Conservation (phyloP, 2,329 filamentous ascomycete genomes). For the Paracoccidioides lutzii region DNA sequence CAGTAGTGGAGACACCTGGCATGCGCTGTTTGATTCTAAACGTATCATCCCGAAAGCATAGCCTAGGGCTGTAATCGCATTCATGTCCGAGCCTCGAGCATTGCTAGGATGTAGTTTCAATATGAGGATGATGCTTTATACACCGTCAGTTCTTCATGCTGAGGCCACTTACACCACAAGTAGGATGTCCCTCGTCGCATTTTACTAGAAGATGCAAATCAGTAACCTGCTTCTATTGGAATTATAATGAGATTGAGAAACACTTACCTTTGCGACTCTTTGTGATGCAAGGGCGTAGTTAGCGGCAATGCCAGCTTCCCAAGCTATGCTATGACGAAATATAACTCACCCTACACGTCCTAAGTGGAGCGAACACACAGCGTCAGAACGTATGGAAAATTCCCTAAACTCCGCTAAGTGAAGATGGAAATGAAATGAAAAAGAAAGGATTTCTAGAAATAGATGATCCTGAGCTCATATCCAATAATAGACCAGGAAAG, state of each 20-base stretch:
- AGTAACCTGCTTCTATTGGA: background rate
- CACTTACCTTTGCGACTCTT: slow-evolving; percentile 31
- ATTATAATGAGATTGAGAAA: background rate
- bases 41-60: slow-evolving; percentile 45
- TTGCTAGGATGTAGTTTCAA: slow-evolving; percentile 27
- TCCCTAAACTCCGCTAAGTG: too few relatives aligned
- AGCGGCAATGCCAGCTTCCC: background rate
- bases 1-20: slow-evolving; percentile 38
- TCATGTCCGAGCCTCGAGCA: slow-evolving; percentile 43
- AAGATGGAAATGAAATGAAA: background rate
- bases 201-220: slow-evolving; percentile 30
- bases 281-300: background rate
- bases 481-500: background rate
- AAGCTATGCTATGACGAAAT: background rate
- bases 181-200: slow-evolving; percentile 44
- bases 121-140: background rate
- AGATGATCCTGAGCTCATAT: too few relatives aligned
- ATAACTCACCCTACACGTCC: slow-evolving; percentile 32
- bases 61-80: slow-evolving; percentile 45
- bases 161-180: slow-evolving; percentile 37
- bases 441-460: background rate
- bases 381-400: background rate
- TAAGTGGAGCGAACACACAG: slow-evolving; percentile 13
- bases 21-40: slow-evolving; percentile 39
- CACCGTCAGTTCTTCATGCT: background rate